Evolutionary conservation across 352 stramenopile genomes (phyloP).

Genomic region (Blastocystis hominis): DNA sequence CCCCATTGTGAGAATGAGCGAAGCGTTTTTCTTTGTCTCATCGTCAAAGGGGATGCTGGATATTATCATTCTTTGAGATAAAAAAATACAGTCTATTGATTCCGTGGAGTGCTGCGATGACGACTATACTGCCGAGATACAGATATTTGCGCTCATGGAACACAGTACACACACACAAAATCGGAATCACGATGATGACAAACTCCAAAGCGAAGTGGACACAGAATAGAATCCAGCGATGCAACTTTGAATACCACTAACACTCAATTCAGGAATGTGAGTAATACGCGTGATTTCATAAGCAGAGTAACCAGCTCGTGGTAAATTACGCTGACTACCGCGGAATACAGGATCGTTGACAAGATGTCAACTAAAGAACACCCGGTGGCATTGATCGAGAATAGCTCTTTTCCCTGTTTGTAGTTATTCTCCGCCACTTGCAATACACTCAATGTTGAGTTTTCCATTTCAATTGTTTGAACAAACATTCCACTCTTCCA

Average conservation of each 20-base stretch:
- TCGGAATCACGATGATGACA: not conserved
- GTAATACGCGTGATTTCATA: not conserved
- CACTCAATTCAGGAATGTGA: not conserved
- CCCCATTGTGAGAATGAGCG: not conserved
- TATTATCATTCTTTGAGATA: not conserved
- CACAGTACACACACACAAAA: not conserved
- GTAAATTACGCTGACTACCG: not conserved
- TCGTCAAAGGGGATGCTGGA: not conserved
- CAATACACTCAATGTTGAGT: not conserved
- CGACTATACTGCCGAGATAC: not conserved
- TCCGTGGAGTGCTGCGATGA: not conserved
- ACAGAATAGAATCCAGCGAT: not conserved
- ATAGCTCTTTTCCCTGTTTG: constrained; percentile 18
- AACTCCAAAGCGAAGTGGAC: constrained; percentile 8
- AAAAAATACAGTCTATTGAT: not conserved
- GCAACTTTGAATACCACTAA: not conserved
- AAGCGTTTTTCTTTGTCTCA: constrained; percentile 22
- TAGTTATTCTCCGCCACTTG: not conserved
- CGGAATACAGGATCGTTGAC: not conserved
- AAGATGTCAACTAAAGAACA: constrained; percentile 20
- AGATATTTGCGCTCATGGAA: not conserved
- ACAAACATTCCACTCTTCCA: not conserved
- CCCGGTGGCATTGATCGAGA: not conserved
- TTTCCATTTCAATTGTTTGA: not conserved
- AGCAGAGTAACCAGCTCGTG: not conserved